phyloP scores from a whole-genome alignment of 306 rosid species.

The Vicia sativa region DNA sequence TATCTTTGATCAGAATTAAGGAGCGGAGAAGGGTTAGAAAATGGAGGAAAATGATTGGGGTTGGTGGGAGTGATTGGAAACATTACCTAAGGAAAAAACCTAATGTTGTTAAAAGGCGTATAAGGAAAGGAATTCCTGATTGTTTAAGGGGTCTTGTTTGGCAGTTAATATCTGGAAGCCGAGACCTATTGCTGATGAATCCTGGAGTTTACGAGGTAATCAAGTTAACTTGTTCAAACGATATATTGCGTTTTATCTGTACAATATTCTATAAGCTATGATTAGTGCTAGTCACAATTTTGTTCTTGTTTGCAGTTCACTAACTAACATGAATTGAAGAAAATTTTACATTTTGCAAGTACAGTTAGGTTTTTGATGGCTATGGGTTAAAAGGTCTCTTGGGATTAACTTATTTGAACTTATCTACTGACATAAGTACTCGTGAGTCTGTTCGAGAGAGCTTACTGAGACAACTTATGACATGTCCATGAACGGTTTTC shows the following conservation, averaged over 20 bases:
- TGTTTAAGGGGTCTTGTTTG: constrained; percentile 97
- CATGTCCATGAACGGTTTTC: no score
- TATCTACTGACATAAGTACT: no score
- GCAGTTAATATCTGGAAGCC: constrained; percentile 98
- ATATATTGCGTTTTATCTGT: constrained; percentile 13
- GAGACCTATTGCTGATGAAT: constrained; percentile 94
- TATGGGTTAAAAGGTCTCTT: not conserved
- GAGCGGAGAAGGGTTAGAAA: constrained; percentile 87
- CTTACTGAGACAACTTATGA: no score
- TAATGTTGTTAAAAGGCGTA: constrained; percentile 89
- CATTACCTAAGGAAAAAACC: constrained; percentile 85
- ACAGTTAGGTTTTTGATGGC: not conserved
- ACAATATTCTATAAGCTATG: not conserved
- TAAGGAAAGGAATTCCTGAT: constrained; percentile 99
- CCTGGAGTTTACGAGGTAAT: constrained; percentile 98
- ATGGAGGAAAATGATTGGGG: constrained; percentile 99
- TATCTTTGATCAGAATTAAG: constrained; percentile 51
- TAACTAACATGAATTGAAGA: constrained; percentile 12
- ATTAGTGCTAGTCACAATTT: constrained; percentile 23
- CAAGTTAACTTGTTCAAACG: constrained; percentile 30
- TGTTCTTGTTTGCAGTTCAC: constrained; percentile 26
- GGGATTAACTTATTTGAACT: no score
- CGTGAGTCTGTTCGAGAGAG: no score
- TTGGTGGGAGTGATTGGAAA: constrained; percentile 99
- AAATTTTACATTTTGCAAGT: constrained; percentile 12